Percentiles rank a stretch among this genome's conserved stretches.
These are phyloP conservation scores for Aspergillus taichungensis DNA, from an alignment of 495 filamentous ascomycete species.

Conservation along the genomic window DNA sequence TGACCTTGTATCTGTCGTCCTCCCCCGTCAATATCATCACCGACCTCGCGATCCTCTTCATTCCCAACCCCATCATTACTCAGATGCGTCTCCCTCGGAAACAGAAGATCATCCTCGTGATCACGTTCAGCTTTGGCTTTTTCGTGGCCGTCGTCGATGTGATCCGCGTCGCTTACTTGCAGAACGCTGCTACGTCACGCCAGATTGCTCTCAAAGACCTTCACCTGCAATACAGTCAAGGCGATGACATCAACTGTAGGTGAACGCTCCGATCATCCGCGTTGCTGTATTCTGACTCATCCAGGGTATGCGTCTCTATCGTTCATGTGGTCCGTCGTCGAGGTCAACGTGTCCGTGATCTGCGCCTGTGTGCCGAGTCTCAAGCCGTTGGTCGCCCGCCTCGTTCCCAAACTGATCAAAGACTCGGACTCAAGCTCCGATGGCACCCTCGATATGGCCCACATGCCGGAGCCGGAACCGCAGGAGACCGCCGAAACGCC, in stretches of 20 bases:
- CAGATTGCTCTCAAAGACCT: slow-evolving; percentile 21
- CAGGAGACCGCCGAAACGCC: not conserved
- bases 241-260: slow-evolving; percentile 50
- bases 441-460: slow-evolving; percentile 3
- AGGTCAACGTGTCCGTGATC: slow-evolving; percentile 82
- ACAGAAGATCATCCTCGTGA: slow-evolving; percentile 74
- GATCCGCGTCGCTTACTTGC: slow-evolving; percentile 79
- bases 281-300: not conserved
- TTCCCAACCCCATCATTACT: slow-evolving; percentile 84
- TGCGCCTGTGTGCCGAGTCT: slow-evolving; percentile 82
- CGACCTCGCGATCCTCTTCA: slow-evolving; percentile 71
- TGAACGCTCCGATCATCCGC: not conserved
- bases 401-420: slow-evolving; percentile 64
- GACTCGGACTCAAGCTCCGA: slow-evolving; percentile 32
- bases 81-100: slow-evolving; percentile 72
- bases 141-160: slow-evolving; percentile 87
- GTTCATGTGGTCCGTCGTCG: slow-evolving; percentile 88
- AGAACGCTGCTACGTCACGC: slow-evolving; percentile 51
- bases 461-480: slow-evolving; percentile 10
- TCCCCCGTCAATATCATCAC: slow-evolving; percentile 78
- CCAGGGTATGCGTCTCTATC: slow-evolving; percentile 69
- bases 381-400: slow-evolving; percentile 71
- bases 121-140: slow-evolving; percentile 74
- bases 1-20: slow-evolving; percentile 76
- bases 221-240: slow-evolving; percentile 22